These are phyloP conservation scores for Candida arabinofermentans DNA, from an alignment of 805 yeast genomes.

Conservation along the genomic window DNA sequence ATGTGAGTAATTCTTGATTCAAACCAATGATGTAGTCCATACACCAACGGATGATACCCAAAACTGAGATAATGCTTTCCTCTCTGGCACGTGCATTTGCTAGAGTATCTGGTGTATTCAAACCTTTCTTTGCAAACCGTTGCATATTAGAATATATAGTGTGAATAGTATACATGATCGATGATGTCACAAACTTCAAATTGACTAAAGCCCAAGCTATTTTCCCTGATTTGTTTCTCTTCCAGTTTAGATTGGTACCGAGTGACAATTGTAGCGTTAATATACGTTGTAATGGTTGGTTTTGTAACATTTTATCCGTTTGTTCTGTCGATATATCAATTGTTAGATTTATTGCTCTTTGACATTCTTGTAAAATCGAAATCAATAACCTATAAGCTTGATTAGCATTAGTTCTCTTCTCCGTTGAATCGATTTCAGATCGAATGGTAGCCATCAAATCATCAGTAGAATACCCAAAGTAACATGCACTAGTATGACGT, in stretches of 20 bases:
- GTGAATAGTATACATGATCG: conserved; percentile 58
- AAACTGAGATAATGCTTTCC: conserved; percentile 55
- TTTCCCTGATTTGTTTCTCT: conserved; percentile 35
- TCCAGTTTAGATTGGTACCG: conserved; percentile 45
- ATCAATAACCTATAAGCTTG: conserved; percentile 34
- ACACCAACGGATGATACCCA: conserved; percentile 87
- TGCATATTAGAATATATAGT: conserved; percentile 62
- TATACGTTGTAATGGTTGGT: conserved; percentile 73
- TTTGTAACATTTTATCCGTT: conserved; percentile 68
- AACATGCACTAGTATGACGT: conserved; percentile 67
- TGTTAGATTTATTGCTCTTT: conserved; percentile 69
- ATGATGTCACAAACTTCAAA: conserved; percentile 66
- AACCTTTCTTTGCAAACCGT: conserved; percentile 52
- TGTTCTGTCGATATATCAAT: conserved; percentile 69
- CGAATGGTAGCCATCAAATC: conserved; percentile 61
- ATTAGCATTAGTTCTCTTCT: conserved; percentile 18
- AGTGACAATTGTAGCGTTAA: conserved; percentile 64
- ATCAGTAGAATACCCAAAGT: conserved; percentile 61
- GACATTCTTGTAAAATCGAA: conserved; percentile 59
- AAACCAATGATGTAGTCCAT: conserved; percentile 70
- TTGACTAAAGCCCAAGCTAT: conserved; percentile 65
- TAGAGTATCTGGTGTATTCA: conserved; percentile 42
- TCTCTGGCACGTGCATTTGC: conserved; percentile 44
- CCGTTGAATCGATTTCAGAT: conserved; percentile 36
- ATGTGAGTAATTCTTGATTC: conserved; percentile 65